Evolutionary conservation across 371 early-diverging fungal genomes (phyloP).

Genomic region (Catenaria anguillulae): DNA sequence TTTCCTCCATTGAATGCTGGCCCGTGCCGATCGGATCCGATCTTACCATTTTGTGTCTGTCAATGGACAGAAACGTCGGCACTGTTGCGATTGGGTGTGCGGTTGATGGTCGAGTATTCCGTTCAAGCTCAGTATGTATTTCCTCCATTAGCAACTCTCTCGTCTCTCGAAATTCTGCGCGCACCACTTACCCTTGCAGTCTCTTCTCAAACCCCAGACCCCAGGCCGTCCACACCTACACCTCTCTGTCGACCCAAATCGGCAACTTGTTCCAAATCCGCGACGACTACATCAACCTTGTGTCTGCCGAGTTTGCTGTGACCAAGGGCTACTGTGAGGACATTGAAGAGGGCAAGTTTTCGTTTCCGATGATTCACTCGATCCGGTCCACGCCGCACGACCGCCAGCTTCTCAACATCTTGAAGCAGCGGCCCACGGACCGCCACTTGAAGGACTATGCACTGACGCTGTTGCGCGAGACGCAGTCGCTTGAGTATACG

Average conservation of each 20-base stretch:
- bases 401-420: slow-evolving; percentile 57
- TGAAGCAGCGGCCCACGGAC: slow-evolving; percentile 66
- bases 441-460: slow-evolving; percentile 75
- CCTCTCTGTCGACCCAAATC: slow-evolving; percentile 19
- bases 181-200: too few relatives aligned
- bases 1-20: background rate
- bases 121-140: background rate
- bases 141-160: background rate
- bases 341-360: slow-evolving; percentile 94
- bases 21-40: too few relatives aligned
- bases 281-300: slow-evolving; percentile 81
- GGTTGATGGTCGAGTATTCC: slow-evolving; percentile 54
- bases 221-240: background rate
- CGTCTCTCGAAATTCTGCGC: too few relatives aligned
- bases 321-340: slow-evolving; percentile 96
- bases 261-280: slow-evolving; percentile 90
- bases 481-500: slow-evolving; percentile 66
- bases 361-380: slow-evolving; percentile 82
- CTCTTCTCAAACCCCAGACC: background rate
- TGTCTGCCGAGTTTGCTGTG: slow-evolving; percentile 22
- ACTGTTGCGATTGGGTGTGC: slow-evolving; percentile 77
- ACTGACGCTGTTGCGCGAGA: slow-evolving; percentile 55
- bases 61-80: slow-evolving; percentile 71
- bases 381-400: slow-evolving; percentile 46
- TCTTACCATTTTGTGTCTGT: too few relatives aligned